These are phyloP conservation scores for Termitomyces sp. DNA, from an alignment of 768 basidiomycete species.

Conservation along the genomic window DNA sequence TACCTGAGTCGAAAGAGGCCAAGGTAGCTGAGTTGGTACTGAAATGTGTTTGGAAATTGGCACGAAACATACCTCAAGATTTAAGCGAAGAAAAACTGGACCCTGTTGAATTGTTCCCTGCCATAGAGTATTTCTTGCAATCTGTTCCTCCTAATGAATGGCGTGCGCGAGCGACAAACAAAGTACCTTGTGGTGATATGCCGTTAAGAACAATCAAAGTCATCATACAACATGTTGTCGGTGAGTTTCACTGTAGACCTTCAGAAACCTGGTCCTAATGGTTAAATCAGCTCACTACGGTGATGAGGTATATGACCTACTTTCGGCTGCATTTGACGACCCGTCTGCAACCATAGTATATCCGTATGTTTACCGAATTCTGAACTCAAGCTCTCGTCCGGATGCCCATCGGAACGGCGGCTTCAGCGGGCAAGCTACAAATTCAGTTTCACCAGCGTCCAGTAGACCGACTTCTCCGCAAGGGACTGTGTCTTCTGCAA, in stretches of 20 bases:
- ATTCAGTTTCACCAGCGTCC: constrained; percentile 52
- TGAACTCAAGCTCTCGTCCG: constrained; percentile 60
- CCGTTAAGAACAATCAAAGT: constrained; percentile 97
- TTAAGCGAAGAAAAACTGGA: constrained; percentile 75
- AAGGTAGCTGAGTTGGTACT: constrained; percentile 90
- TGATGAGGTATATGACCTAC: constrained; percentile 85
- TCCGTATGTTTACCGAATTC: constrained; percentile 89
- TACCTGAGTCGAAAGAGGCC: constrained; percentile 72
- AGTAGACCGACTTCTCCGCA: constrained; percentile 72
- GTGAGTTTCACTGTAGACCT: constrained; percentile 40
- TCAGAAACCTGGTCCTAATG: constrained; percentile 3
- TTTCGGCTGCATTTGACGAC: constrained; percentile 89
- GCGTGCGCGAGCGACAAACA: constrained; percentile 86
- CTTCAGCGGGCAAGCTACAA: constrained; percentile 31
- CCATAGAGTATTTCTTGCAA: constrained; percentile 91
- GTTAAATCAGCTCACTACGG: constrained; percentile 63
- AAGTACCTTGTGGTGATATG: constrained; percentile 96
- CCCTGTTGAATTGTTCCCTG: constrained; percentile 84
- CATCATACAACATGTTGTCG: constrained; percentile 94
- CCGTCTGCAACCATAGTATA: constrained; percentile 98
- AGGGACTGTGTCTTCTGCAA: constrained; percentile 46
- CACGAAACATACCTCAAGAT: constrained; percentile 90
- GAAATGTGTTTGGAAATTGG: constrained; percentile 98
- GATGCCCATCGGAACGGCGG: constrained; percentile 32
- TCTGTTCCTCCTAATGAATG: constrained; percentile 95